A percentile compares a stretch with the other conserved stretches of the same genome.
These are phyloP conservation scores for Garcia nutans DNA, from an alignment of 345 rosid species.

Conservation along the genomic window DNA sequence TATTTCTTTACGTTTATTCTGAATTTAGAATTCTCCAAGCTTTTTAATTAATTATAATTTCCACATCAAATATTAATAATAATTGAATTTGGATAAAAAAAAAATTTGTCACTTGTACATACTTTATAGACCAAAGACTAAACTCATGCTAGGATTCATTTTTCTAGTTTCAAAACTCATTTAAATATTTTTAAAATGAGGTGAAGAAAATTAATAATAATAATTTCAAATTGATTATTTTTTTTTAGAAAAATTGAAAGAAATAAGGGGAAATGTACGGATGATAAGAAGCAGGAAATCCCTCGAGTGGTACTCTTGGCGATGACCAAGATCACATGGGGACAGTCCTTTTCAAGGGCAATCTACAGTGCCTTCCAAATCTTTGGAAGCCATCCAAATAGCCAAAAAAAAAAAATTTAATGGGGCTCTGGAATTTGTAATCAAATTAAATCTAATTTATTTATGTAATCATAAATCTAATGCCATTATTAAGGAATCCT, in stretches of 20 bases:
- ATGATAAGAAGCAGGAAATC: slow-evolving; percentile 8
- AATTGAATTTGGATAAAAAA: too few species aligned
- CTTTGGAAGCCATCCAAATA: slow-evolving; percentile 5
- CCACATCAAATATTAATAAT: too few species aligned
- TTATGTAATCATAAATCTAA: background rate
- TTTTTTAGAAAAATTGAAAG: background rate
- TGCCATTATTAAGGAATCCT: slow-evolving; percentile 1
- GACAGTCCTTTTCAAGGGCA: slow-evolving; percentile 15
- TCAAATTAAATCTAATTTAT: background rate
- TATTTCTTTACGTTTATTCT: background rate
- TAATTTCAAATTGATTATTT: too few species aligned
- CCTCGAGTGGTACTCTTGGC: background rate
- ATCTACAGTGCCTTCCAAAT: slow-evolving; percentile 17
- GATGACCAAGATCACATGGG: slow-evolving; percentile 19
- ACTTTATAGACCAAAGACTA: too few species aligned
- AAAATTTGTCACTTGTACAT: too few species aligned
- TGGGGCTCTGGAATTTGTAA: background rate
- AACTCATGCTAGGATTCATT: too few species aligned
- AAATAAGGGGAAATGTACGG: too few species aligned
- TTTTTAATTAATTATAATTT: background rate
- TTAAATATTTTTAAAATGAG: too few species aligned
- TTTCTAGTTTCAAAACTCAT: too few species aligned
- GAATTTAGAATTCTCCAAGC: background rate
- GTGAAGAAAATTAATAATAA: background rate
- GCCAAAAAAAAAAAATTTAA: background rate